Evolutionary conservation across 225 moss, liverwort and hornwort species (phyloP).

Genomic region (Polytrichum commune): DNA sequence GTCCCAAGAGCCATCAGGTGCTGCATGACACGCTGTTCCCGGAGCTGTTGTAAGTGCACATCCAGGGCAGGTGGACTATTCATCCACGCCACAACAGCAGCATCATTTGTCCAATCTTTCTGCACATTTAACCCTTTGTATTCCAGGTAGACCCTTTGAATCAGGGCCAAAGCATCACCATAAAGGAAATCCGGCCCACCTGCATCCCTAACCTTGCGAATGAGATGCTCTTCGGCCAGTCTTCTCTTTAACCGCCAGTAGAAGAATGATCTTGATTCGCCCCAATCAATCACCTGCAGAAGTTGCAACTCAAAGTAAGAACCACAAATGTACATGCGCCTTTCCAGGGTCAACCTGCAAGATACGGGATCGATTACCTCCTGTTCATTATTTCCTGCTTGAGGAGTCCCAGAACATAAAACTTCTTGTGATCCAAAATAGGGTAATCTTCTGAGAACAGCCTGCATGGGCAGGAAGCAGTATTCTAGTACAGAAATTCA

Average conservation of each 20-base stretch:
- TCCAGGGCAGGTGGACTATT: conserved; percentile 52
- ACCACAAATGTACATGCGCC: too few species aligned
- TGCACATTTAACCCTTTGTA: conserved; percentile 15
- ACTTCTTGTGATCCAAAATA: too few species aligned
- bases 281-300: conserved; percentile 75
- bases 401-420: too few species aligned
- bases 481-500: too few species aligned
- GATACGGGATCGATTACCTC: too few species aligned
- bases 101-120: conserved; percentile 64
- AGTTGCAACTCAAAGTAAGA: neutral
- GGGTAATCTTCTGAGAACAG: too few species aligned
- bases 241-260: conserved; percentile 76
- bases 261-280: conserved; percentile 76
- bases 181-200: conserved; percentile 54
- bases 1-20: conserved; percentile 55
- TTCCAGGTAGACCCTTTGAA: conserved; percentile 50
- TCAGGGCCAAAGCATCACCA: conserved; percentile 46
- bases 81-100: conserved; percentile 62
- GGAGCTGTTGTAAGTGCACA: conserved; percentile 45
- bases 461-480: too few species aligned
- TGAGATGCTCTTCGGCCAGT: conserved; percentile 69
- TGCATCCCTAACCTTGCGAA: conserved; percentile 55
- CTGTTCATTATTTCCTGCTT: too few species aligned
- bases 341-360: too few species aligned
- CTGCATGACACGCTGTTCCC: conserved; percentile 50